Evolutionary conservation across 2,329 filamentous ascomycete genomes (phyloP).

Genomic region (Sporothrix luriei): DNA sequence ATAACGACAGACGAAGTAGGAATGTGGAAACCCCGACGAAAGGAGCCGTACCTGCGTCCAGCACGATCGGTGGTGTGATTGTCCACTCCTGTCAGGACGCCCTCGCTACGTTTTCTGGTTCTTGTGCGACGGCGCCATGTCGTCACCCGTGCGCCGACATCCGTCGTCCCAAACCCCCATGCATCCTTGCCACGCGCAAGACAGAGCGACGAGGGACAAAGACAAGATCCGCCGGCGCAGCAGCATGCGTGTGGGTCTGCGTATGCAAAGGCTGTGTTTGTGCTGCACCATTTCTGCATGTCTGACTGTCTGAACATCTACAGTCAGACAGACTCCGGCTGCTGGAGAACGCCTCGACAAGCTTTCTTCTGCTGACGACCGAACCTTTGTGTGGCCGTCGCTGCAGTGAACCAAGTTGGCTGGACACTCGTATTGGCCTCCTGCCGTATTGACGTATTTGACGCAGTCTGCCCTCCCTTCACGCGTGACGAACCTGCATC

Average conservation of each 20-base stretch:
- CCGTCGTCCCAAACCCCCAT: background rate
- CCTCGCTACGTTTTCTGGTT: background rate
- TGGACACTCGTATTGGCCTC: background rate
- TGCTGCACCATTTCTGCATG: background rate
- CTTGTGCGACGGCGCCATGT: background rate
- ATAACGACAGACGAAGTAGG: background rate
- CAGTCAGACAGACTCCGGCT: background rate
- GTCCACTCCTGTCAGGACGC: background rate
- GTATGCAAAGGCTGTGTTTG: background rate
- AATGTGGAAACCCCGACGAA: background rate
- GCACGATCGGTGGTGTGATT: background rate
- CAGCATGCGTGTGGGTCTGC: background rate
- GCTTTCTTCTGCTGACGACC: background rate
- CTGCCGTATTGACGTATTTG: too few relatives aligned
- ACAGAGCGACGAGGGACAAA: background rate
- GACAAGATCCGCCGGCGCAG: background rate
- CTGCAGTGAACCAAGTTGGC: background rate
- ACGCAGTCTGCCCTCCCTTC: background rate
- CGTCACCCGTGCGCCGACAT: background rate
- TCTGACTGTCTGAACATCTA: background rate
- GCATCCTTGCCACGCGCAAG: background rate
- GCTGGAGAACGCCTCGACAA: background rate
- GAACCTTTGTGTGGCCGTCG: background rate
- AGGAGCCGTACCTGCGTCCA: slow-evolving; percentile 12
- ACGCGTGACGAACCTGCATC: slow-evolving; percentile 20